Base-by-base conservation (phyloP, 2,329 filamentous ascomycete species). In the Cladosporium sphaerospermum region DNA sequence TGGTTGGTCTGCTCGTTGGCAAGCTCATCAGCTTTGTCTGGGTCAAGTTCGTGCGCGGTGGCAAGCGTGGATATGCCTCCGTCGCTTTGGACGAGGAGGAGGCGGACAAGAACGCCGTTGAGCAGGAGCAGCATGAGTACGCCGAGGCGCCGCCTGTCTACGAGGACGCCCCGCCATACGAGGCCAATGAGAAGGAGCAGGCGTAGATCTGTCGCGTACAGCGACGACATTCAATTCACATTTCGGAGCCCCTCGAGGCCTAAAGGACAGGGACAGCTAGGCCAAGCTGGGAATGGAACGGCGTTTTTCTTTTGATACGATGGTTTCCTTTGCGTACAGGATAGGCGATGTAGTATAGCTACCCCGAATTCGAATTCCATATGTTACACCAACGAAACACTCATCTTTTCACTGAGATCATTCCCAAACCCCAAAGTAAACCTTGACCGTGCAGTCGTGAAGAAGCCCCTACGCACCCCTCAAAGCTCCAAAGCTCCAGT, bases 1-100 rank as follows among this genome's bases (percentile, higher is more conserved):
- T 87, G 39, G 65, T 88, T 44, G 84, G 83, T 52, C 85, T 89
- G 78, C 71, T 83, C 54, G 67, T 85, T 39, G 84, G 84, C 57
- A 82, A 80, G 47, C 61, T 85, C 50, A 73, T 83, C 51, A 77
- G 84, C 48, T 81, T 79, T 54, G 46, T 84, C 23, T 81, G 81
- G 73, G 78, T 80, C 57, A 69, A 76, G 56, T 65, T 84, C 56
- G 71, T 73, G 62, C 78, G 80, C 49, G 73, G 76, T 45, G 69
- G 70, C 43, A 58, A 62, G 36, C 61, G 63, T n/a, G 66, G 65
- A 34, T 65, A 64, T 44, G 58, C 62, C n/a, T 61, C 59, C 28
- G 60, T 67, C 9, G 56, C 60, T 13, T 57, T 61, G 11, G 54
- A 57, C 10, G 62, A 62, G 46, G 52, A 62, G 47, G 45, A 45